Evolutionary conservation across 129 eudicot genomes (phyloP).

Genomic region (Rutidosis leptorrhynchoides): DNA sequence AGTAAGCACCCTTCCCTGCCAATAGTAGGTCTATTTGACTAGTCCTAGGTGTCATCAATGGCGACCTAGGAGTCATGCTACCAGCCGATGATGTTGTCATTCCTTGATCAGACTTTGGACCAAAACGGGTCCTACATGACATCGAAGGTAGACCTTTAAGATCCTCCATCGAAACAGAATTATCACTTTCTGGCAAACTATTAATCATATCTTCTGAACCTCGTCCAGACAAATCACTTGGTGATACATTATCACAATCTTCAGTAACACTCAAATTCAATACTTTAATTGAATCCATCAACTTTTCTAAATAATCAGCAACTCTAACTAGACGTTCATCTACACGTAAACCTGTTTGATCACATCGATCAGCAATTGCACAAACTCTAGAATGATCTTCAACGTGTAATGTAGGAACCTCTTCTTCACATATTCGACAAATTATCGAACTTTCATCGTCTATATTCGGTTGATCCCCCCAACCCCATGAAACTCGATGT

Average conservation of each 20-base stretch:
- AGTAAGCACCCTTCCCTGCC: slow-evolving; percentile 78
- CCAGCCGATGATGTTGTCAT: slow-evolving; percentile 96
- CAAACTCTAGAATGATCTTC: slow-evolving; percentile 97
- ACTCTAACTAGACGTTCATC: slow-evolving; percentile 80
- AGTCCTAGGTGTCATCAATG: slow-evolving; percentile 68
- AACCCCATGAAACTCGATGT: slow-evolving; percentile 85
- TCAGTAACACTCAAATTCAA: slow-evolving; percentile 71
- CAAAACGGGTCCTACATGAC: slow-evolving; percentile 95
- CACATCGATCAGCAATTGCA: slow-evolving; percentile 94
- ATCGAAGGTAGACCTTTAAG: slow-evolving; percentile 70
- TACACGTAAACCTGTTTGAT: slow-evolving; percentile 77
- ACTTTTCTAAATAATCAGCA: slow-evolving; percentile 81
- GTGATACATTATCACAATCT: slow-evolving; percentile 72
- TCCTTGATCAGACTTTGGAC: slow-evolving; percentile 94
- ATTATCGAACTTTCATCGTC: slow-evolving; percentile 79
- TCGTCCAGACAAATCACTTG: slow-evolving; percentile 89
- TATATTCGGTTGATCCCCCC: slow-evolving; percentile 81
- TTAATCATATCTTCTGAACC: slow-evolving; percentile 98
- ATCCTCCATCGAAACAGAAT: slow-evolving; percentile 69
- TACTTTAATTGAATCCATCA: slow-evolving; percentile 69
- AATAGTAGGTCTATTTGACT: slow-evolving; percentile 72
- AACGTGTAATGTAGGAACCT: slow-evolving; percentile 86
- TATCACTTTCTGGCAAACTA: slow-evolving; percentile 75
- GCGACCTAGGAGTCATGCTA: slow-evolving; percentile 97
- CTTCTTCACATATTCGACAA: slow-evolving; percentile 98